Evolutionary conservation across 2,329 filamentous ascomycete species (phyloP), one percentile per base, ranked within the genome.

Genomic region (Epichloe brachyelytri): DNA sequence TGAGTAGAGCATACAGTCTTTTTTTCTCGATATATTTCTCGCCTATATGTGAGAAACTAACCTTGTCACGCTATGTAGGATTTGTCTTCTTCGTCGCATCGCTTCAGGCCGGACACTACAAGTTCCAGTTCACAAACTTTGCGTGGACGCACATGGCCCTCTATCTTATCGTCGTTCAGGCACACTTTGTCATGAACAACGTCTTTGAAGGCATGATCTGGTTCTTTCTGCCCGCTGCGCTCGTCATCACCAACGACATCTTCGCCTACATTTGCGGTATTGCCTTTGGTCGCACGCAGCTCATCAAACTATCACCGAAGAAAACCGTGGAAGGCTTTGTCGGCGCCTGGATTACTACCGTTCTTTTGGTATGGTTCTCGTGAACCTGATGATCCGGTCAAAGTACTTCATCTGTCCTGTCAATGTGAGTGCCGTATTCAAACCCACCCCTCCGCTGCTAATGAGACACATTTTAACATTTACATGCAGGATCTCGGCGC

Each of bases 131-230:
- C 71, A 95, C 90, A 55, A 93, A 98, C 69, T 98, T 97, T 63
- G 93, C 90, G 50, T 98, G 93, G 93, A 97, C 93, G 14, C 93
- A 98, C 68, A 97, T 98, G 90, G 93, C 94, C 5, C 80, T 98
- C 19, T 97, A 95, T 74, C 77, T 98, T 62, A 96, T 98, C 62
- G 91, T 97, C 39, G 90, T 95, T 5, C 90, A 98, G 69, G 90
- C 93, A 14, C 93, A 98, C 68, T 98, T 98, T 68, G 88, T 97
- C 72, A 97, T 98, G 88, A 98, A 98, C 78, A 98, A 98, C 70
- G 86, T 98, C 58, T 94, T 98, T 61, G 93, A 98, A 72, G 93
- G 93, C 72, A 89, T 98, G 86, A 95, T 98, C 66, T 98, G 93
- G 93, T 97, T 98, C 76, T 96, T 97, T 78, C 72, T 98, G 43